These are phyloP conservation scores for Biscogniauxia marginata DNA, from an alignment of 2,329 filamentous ascomycete species.

Conservation along the genomic window DNA sequence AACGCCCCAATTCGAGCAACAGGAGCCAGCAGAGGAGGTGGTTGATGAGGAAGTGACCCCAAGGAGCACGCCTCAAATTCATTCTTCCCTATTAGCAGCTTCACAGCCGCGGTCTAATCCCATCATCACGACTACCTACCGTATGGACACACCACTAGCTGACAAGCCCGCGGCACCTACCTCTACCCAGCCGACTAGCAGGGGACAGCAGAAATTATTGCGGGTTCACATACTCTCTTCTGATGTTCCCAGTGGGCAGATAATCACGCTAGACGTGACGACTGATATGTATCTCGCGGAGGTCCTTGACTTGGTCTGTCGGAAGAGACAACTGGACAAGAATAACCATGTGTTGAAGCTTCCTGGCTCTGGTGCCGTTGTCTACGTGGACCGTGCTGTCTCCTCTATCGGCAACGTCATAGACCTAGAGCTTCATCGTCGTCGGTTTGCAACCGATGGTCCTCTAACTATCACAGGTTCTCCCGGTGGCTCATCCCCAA, in stretches of 20 bases:
- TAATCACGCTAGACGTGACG: slow-evolving; percentile 72
- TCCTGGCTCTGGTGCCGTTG: slow-evolving; percentile 70
- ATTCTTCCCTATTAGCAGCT: slow-evolving; percentile 31
- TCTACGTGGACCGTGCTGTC: slow-evolving; percentile 74
- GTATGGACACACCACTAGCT: slow-evolving; percentile 52
- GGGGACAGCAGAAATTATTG: slow-evolving; percentile 68
- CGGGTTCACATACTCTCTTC: slow-evolving; percentile 69
- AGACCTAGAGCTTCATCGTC: slow-evolving; percentile 72
- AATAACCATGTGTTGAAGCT: slow-evolving; percentile 77
- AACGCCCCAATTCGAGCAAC: slow-evolving; percentile 65
- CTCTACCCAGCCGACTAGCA: slow-evolving; percentile 42
- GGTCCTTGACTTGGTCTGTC: slow-evolving; percentile 75
- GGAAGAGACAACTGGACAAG: slow-evolving; percentile 76
- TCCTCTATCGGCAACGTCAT: slow-evolving; percentile 73
- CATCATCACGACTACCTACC: slow-evolving; percentile 60
- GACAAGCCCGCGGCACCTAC: slow-evolving; percentile 54
- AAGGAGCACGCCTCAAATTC: slow-evolving; percentile 48
- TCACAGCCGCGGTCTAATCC: slow-evolving; percentile 52
- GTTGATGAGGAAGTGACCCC: slow-evolving; percentile 43
- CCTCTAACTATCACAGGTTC: slow-evolving; percentile 67
- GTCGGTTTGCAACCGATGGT: slow-evolving; percentile 73
- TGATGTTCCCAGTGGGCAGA: slow-evolving; percentile 69
- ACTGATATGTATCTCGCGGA: slow-evolving; percentile 83
- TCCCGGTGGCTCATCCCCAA: slow-evolving; percentile 68
- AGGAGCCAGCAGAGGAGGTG: slow-evolving; percentile 41